Evolutionary conservation across 495 filamentous ascomycete genomes (phyloP).

Genomic region (Penicillium fimorum): DNA sequence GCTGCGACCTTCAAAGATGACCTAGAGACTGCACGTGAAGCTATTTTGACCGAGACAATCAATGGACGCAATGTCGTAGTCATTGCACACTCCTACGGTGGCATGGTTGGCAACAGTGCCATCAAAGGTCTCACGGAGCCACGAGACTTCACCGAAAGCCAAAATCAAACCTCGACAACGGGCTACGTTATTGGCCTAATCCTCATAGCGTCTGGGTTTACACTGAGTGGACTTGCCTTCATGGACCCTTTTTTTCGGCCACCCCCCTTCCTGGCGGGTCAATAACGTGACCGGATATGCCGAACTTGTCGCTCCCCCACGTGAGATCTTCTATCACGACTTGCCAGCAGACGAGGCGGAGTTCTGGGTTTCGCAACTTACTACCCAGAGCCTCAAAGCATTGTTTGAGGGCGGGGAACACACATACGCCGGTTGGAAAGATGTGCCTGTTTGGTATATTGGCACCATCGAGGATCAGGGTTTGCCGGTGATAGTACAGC

Average conservation of each 20-base stretch:
- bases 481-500: conserved; percentile 30
- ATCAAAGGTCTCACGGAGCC: conserved; percentile 40
- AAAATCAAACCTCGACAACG: conserved; percentile 13
- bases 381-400: conserved; percentile 24
- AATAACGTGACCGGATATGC: conserved; percentile 23
- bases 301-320: conserved; percentile 23
- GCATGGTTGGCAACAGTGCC: conserved; percentile 47
- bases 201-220: conserved; percentile 26
- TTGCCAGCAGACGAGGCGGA: conserved; percentile 21
- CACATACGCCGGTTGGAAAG: conserved; percentile 26
- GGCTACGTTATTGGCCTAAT: conserved; percentile 46
- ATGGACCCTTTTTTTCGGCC: conserved; percentile 27
- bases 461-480: conserved; percentile 26
- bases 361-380: conserved; percentile 22
- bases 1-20: conserved; percentile 38
- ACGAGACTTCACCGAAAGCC: conserved; percentile 13
- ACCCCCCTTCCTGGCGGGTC: conserved; percentile 17
- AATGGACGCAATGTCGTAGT: conserved; percentile 44
- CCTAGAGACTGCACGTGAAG: conserved; percentile 34
- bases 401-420: conserved; percentile 28
- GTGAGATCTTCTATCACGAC: conserved; percentile 31
- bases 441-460: conserved; percentile 29
- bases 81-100: conserved; percentile 53
- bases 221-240: conserved; percentile 14
- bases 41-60: conserved; percentile 34